Evolutionary conservation across 2,329 filamentous ascomycete species (phyloP), one percentile per base, ranked within the genome.

Genomic region (Chalaropsis ovoidea): DNA sequence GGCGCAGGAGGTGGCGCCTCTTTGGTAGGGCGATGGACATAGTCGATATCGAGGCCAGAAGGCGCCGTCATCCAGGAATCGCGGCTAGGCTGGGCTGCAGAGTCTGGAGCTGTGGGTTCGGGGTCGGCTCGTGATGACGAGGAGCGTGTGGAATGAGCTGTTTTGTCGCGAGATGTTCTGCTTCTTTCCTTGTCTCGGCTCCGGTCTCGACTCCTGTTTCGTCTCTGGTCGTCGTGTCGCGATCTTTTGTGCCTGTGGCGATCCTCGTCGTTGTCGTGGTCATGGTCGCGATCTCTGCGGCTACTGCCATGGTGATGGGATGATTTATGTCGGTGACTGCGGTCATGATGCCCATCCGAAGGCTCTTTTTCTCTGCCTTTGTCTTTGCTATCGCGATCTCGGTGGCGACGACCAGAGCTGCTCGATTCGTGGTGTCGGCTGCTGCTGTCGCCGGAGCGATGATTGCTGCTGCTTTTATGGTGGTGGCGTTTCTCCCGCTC

Each of bases 11-110:
- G 85, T 6, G 77, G 74, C 68, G 84, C 84, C 68, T 81, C 80
- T 1, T 76, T 75, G 3, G 77, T 78, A 68, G 83, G 80, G 68
- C 83, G 80, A 72, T 89, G 82, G 62, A 90, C 81, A 73, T 95
- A 96, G 72, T 97, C 92, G 66, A 97, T 80, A 64, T 92, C 87
- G 43, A 95, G 76, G 0, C 87, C 85, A 0, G 89, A 89, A 0
- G 93, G 91, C 0, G 87, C 87, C 67, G 91, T 87, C 94, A 99
- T 99, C 92, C 95, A 99, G 0, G 88, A 84, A 74, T 97, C 94
- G 69, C 95, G 84, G 27, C 39, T 63, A 10, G 27, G 39, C 52
- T 43, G 39, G 56, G 42, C 39, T 22, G 22, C 70, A 86, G 81
- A 41, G 86, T 71, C 0, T n/a, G 24, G 31, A 75, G 72, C 67